Percentiles rank a stretch among this genome's conserved stretches.
Conservation (phyloP, 2,329 filamentous ascomycete species). For the Elsinoe australis region DNA sequence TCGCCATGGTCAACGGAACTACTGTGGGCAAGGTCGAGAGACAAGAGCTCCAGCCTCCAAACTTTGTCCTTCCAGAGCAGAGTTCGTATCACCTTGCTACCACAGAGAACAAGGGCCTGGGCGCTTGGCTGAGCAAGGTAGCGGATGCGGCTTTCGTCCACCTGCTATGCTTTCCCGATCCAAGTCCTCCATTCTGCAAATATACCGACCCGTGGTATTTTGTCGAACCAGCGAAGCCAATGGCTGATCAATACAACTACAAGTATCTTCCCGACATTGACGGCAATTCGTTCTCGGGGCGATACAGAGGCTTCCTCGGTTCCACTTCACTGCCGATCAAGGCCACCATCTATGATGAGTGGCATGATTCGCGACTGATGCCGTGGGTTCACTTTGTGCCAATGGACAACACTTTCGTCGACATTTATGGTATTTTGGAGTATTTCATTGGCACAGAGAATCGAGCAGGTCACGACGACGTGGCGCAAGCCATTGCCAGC, state of each 20-base stretch:
- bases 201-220: conserved; percentile 40
- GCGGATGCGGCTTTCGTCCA: conserved; percentile 38
- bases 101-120: conserved; percentile 21
- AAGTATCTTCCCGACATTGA: conserved; percentile 73
- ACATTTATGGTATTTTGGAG: conserved; percentile 64
- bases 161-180: conserved; percentile 38
- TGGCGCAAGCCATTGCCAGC: conserved; percentile 56
- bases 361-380: conserved; percentile 63
- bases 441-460: conserved; percentile 56
- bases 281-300: conserved; percentile 47
- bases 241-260: conserved; percentile 40
- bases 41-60: conserved; percentile 30
- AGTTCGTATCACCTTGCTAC: conserved; percentile 34
- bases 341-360: conserved; percentile 69
- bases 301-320: conserved; percentile 50
- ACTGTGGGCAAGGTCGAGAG: conserved; percentile 46
- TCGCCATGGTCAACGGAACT: conserved; percentile 64
- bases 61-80: conserved; percentile 34
- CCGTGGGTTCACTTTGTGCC: conserved; percentile 77
- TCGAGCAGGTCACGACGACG: conserved; percentile 42
- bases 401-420: conserved; percentile 65
- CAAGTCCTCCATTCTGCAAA: conserved; percentile 35
- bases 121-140: conserved; percentile 36
- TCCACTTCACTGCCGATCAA: conserved; percentile 68
- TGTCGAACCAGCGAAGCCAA: conserved; percentile 28